Percentiles rank a stretch among this genome's conserved stretches.
phyloP scores from a whole-genome alignment of 2,329 filamentous ascomycete species.

The Phialemoniopsis sp. region DNA sequence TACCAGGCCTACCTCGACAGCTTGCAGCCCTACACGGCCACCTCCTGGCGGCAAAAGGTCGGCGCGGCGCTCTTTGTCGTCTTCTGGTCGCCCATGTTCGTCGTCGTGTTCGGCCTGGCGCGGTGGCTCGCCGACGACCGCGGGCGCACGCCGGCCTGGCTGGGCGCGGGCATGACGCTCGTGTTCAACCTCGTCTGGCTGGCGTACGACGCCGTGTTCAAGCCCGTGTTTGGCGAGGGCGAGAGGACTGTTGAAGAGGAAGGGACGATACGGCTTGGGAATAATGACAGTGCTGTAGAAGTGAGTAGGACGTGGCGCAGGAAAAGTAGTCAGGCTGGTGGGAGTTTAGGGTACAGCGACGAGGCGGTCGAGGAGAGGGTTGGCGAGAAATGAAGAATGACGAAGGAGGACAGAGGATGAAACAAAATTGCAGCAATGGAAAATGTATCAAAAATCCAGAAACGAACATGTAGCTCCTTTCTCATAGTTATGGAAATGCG shows the following conservation, averaged over 20 bases:
- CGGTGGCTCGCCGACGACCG: conserved; percentile 56
- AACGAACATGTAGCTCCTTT: too few species aligned
- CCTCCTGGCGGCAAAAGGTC: conserved; percentile 59
- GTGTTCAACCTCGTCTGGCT: conserved; percentile 47
- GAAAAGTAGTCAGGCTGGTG: too few species aligned
- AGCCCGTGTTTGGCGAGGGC: conserved; percentile 76
- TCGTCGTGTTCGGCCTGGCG: conserved; percentile 31
- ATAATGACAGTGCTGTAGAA: too few species aligned
- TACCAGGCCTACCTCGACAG: conserved; percentile 71
- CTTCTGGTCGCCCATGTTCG: conserved; percentile 51
- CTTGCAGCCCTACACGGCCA: conserved; percentile 68
- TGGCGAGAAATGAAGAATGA: too few species aligned
- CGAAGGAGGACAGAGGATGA: too few species aligned
- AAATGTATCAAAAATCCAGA: too few species aligned
- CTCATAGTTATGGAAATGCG: conserved; percentile 4
- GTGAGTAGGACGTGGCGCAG: too few species aligned
- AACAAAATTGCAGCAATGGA: too few species aligned
- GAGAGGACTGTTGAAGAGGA: conserved; percentile 54
- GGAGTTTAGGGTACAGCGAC: too few species aligned
- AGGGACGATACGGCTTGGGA: conserved; percentile 3
- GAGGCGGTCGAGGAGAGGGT: too few species aligned
- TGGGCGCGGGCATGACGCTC: conserved; percentile 45
- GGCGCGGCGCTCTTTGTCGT: conserved; percentile 61
- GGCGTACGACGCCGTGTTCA: conserved; percentile 41
- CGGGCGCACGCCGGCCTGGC: conserved; percentile 66